Percentiles rank a stretch among this genome's conserved stretches.
Conservation (phyloP, 2,329 filamentous ascomycete genomes). For the Fusarium devonianum region DNA sequence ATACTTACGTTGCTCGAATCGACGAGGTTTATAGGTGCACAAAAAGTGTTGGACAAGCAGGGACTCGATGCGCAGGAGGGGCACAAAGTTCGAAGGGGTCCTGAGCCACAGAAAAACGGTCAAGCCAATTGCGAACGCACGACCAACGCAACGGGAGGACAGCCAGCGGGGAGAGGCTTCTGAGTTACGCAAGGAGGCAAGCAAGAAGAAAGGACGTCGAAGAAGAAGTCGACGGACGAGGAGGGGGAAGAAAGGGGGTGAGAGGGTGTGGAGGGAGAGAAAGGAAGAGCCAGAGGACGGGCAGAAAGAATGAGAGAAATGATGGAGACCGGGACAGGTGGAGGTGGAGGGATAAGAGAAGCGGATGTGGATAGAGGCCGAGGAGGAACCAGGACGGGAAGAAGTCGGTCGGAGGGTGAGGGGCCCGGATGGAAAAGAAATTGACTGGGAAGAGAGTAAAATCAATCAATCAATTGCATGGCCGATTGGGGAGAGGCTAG, state of each 20-base stretch:
- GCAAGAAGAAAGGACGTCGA: conserved; percentile 7
- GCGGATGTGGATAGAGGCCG: conserved; percentile 25
- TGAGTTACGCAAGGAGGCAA: conserved; percentile 9
- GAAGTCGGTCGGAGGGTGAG: conserved; percentile 13
- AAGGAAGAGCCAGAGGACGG: too few relatives aligned
- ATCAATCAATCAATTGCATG: neutral
- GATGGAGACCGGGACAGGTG: conserved; percentile 32
- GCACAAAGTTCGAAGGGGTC: conserved; percentile 20
- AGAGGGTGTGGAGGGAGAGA: conserved; percentile 32
- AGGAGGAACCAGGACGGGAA: conserved; percentile 6
- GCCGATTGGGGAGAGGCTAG: too few relatives aligned
- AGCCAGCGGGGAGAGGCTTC: conserved; percentile 1
- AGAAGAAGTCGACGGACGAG: neutral
- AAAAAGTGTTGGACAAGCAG: conserved; percentile 26
- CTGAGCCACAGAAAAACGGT: conserved; percentile 15
- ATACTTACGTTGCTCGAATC: conserved; percentile 32
- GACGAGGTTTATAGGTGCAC: conserved; percentile 14
- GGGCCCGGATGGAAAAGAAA: conserved; percentile 5
- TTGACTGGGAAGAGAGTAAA: conserved; percentile 1
- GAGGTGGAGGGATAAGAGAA: conserved; percentile 30
- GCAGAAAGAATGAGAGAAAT: conserved; percentile 28
- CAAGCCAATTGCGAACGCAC: conserved; percentile 33
- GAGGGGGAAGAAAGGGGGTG: conserved; percentile 20
- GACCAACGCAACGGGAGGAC: conserved; percentile 3
- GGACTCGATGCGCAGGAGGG: conserved; percentile 29